Evolutionary conservation across 352 stramenopile species (phyloP), one percentile per base, ranked within the genome.

Genomic region (Pythium volutum): DNA sequence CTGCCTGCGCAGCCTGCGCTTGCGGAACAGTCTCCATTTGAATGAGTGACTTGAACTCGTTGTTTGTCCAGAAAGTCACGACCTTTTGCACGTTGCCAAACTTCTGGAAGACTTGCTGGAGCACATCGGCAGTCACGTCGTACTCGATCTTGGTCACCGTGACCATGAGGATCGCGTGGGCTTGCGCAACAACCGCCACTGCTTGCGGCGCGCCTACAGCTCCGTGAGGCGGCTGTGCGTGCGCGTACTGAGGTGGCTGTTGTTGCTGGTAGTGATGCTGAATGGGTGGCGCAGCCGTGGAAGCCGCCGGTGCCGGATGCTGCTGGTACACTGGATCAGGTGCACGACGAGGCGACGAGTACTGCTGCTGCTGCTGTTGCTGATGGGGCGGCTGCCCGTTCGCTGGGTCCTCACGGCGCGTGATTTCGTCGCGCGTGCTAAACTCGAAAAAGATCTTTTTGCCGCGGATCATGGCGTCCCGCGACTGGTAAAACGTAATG

Each of bases 61-160:
- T 76, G 59, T 89, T 81, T 59, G 91, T 90, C 77, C 75, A 89
- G 60, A 91, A 93, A 20, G 80, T 88, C 54, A 91, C 81, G 36
- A 93, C 79, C 60, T 93, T 93, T 25, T 89, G 51, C 2, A 93
- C 84, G 20, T 85, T 89, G 54, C 84, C 84, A 71, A 91, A 93
- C 70, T 91, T 91, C 39, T 89, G 78, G 46, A 93, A 93, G 26
- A 76, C 80, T 70, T 93, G 81, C 57, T 93, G 81, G 20, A 93
- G 67, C 27, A 91, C 81, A 34, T 91, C 84, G 15, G 87, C 81
- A 0, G 83, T 91, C 38, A 93, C 80, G 45, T 90, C 80, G 66
- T 91, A 93, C 54, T 93, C 78, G 38, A 93, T 91, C 49, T 89
- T 91, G 50, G 81, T 84, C 31, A 93, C 76, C 1, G 79, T 77